phyloP scores from a whole-genome alignment of 139 green algal genomes.

The Asterochloris sp. region DNA sequence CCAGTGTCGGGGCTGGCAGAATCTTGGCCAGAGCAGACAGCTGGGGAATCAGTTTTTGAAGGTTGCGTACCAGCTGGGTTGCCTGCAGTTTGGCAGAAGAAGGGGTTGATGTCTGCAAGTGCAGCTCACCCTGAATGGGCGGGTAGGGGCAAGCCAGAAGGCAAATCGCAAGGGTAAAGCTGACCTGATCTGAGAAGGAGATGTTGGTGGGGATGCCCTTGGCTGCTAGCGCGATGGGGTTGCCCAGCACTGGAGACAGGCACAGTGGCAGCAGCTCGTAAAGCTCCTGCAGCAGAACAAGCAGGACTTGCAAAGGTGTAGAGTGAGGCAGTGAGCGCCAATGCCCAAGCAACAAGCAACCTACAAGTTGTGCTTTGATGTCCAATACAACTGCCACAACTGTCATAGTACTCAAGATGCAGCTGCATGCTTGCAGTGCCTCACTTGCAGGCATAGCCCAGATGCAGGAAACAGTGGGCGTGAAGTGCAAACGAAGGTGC shows the following conservation, averaged over 20 bases:
- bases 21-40: constrained; percentile 63
- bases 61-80: constrained; percentile 3
- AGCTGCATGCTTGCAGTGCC: no score
- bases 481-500: no score
- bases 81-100: neutral
- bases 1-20: constrained; percentile 68
- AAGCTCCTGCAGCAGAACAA: constrained; percentile 28
- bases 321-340: no score
- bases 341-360: no score
- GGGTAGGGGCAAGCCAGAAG: neutral
- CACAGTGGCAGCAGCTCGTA: constrained; percentile 74
- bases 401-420: no score
- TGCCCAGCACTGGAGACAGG: constrained; percentile 75
- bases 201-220: constrained; percentile 27
- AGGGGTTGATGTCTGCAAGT: neutral
- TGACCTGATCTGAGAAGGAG: constrained; percentile 12
- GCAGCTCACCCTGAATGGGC: neutral
- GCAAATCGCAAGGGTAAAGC: neutral
- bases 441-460: no score
- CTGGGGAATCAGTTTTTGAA: constrained; percentile 50
- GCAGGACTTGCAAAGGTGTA: neutral
- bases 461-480: no score
- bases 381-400: no score
- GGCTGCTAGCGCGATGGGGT: constrained; percentile 69
- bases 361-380: no score